Base-by-base conservation (phyloP, 768 basidiomycete species). In the Termitomyces sp. region DNA sequence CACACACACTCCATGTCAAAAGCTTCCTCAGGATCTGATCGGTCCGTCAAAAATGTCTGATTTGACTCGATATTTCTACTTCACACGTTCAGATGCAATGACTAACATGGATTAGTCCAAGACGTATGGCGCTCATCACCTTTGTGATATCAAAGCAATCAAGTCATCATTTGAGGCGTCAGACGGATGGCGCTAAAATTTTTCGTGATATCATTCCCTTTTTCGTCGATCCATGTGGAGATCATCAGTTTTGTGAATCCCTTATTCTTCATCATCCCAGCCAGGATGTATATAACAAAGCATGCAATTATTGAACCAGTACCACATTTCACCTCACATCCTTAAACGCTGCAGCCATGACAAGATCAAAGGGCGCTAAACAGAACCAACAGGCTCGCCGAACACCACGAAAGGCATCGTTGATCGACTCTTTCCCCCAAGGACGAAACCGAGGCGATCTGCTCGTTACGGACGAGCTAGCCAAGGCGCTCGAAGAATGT, bases 391-490 rank as follows among this genome's bases (percentile, higher is more conserved):
- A 36, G 8, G 4, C 14, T 52, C 36, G 36, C 36, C 36, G 36
- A 23, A 20, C 3, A 23, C 13, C 6, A 20, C 32, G 5, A 6
- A 50, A 50, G 33, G 23, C 50, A 6, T 13, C 49, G 13, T 3
- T 23, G 13, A 0, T 10, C 5, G n/a, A 7, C 16, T 51, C 58
- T 16, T 63, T 62, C 56, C n/a, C 38, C 13, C 63, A 64, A 36
- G 36, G 59, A 56, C 46, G 50, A 14, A 50, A 54, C n/a, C 55
- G 54, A 30, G 63, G 60, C 14, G 78, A 79, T 5, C 65, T 82
- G 10, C 71, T 82, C 7, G 80, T 82, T 4, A 82, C 79, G 0
- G 69, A 70, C 2, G 80, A 82, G 61, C 72, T 84, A 1, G 71
- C 78, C 13, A 76, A 72, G 44, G 82, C 80, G 7, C 65, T 79